phyloP scores from a whole-genome alignment of 129 eudicot species.

The Saposhnikovia divaricata region DNA sequence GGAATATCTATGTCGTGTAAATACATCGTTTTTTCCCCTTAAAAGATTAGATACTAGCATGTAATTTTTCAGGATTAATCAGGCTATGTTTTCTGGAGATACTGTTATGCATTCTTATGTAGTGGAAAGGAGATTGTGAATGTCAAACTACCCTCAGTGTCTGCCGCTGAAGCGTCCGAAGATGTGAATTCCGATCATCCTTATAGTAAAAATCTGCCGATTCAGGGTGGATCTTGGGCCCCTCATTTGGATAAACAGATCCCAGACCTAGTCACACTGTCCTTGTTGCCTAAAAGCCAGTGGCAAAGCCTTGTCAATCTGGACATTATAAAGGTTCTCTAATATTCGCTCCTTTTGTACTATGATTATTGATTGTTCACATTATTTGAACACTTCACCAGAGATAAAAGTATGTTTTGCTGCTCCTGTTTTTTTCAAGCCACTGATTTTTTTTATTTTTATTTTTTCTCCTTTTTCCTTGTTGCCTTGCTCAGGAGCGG shows the following conservation, averaged over 20 bases:
- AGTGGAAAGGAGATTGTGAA: constrained; percentile 79
- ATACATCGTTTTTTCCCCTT: neutral
- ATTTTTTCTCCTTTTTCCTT: neutral
- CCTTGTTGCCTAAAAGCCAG: constrained; percentile 89
- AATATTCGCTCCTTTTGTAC: neutral
- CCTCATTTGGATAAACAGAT: constrained; percentile 40
- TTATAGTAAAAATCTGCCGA: constrained; percentile 14
- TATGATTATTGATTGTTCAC: neutral
- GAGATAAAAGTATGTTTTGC: neutral
- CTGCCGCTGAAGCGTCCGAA: constrained; percentile 37
- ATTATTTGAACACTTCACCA: neutral
- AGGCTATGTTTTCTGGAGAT: constrained; percentile 82
- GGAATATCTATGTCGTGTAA: neutral
- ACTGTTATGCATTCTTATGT: constrained; percentile 36
- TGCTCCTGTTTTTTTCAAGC: neutral
- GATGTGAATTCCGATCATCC: constrained; percentile 30
- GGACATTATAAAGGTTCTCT: constrained; percentile 69
- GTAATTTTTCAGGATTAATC: constrained; percentile 64
- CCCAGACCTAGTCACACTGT: constrained; percentile 85
- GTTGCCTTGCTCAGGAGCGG: constrained; percentile 39
- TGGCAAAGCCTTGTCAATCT: constrained; percentile 95
- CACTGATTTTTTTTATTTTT: neutral
- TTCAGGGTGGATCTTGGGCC: constrained; percentile 17
- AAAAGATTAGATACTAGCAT: neutral
- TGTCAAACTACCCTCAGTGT: constrained; percentile 69